These are phyloP conservation scores for Suillus brevipes DNA, from an alignment of 768 basidiomycete species.

Conservation along the genomic window DNA sequence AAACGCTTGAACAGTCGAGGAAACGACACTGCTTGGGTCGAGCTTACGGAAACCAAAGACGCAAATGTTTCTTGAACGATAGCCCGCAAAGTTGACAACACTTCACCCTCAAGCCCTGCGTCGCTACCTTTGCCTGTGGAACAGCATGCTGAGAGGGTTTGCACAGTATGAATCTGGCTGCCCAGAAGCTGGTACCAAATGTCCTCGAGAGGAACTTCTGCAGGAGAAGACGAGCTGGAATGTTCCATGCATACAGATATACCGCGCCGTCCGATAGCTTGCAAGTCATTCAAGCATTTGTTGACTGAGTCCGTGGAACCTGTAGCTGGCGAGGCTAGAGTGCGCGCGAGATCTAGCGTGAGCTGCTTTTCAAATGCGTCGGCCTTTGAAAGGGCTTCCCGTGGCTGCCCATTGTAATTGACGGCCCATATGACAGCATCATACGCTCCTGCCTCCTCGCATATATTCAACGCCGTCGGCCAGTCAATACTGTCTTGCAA, in stretches of 20 bases:
- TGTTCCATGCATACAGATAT: constrained; percentile 70
- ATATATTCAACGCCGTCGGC: constrained; percentile 53
- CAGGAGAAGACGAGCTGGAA: constrained; percentile 46
- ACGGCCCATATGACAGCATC: constrained; percentile 84
- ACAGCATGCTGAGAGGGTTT: constrained; percentile 55
- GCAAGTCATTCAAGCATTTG: constrained; percentile 48
- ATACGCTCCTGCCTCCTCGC: constrained; percentile 64
- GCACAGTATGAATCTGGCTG: constrained; percentile 79
- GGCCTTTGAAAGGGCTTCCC: constrained; percentile 65
- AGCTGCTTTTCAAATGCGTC: constrained; percentile 57
- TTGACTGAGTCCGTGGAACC: constrained; percentile 28
- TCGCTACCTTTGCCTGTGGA: constrained; percentile 22
- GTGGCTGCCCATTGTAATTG: constrained; percentile 61
- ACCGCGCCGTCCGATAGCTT: constrained; percentile 59
- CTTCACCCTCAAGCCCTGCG: constrained; percentile 27
- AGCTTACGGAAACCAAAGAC: constrained; percentile 80
- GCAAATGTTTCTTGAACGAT: constrained; percentile 85
- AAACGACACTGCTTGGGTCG: constrained; percentile 80
- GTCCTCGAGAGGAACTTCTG: constrained; percentile 63
- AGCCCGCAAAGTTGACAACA: constrained; percentile 58
- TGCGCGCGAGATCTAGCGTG: constrained; percentile 43
- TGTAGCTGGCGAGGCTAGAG: constrained; percentile 28
- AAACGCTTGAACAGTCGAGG: constrained; percentile 91
- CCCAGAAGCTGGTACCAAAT: constrained; percentile 87
- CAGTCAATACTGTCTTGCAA: constrained; percentile 57